Evolutionary conservation across 2,329 filamentous ascomycete species (phyloP), one percentile per base, ranked within the genome.

Genomic region (Mariannaea sp.): DNA sequence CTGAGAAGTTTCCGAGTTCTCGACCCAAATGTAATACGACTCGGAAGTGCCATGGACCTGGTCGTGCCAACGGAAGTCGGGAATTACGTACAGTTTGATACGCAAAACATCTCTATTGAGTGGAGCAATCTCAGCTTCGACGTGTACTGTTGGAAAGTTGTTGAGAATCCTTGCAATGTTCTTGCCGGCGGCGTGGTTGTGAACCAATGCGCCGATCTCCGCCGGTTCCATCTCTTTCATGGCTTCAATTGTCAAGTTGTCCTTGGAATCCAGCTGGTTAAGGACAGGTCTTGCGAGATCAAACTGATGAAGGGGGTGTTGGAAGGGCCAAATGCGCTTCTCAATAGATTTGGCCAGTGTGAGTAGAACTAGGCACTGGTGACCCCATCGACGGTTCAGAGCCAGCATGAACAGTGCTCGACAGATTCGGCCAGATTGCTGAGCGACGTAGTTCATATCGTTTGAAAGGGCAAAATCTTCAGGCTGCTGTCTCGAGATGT

Each of bases 11-110:
- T 97, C 94, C 0, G 93, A 97, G 69, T 97, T 96, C 71, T 99
- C 94, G 3, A 99, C 93, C 95, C 94, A 99, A 53, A 99, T 88
- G 83, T 95, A 99, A 75, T 95, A 99, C 4, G 93, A 93, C 68
- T 99, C 94, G 0, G 93, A 97, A 3, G 87, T 91, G 14, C 95
- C 95, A 68, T 99, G 92, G 54, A 96, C 84, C 40, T 89, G 86
- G 62, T 97, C 93, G 64, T 96, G 96, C 94, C 94, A 99, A 30
- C 80, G 80, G 68, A 99, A 99, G 45, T 97, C 92, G 0, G 94
- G 91, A 2, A 87, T 90, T 14, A 99, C 81, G 63, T 81, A 90
- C 0, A 99, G 82, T 67, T 89, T 88, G 66, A 99, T 92, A n/a
- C 93, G 85, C 57, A 99, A 78, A 1, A 99, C 93, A 67, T 99